Evolutionary conservation across 1,284 basidiomycete species (phyloP), one percentile per base, ranked within the genome.

Genomic region (Pisolithus thermaeus): DNA sequence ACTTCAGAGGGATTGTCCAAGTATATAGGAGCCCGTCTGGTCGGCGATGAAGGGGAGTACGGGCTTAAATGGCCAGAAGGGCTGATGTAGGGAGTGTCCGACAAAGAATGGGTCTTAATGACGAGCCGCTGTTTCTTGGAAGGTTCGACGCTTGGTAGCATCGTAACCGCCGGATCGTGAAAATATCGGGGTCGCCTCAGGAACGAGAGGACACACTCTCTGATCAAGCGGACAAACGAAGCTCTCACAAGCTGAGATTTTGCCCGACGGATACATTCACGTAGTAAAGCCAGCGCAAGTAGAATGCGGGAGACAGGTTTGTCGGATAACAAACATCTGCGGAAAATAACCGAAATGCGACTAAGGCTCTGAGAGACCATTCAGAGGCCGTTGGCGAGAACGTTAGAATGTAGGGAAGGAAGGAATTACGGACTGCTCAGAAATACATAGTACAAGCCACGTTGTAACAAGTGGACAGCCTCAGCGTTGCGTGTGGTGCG

Each of bases 71-170:
- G 49, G 18, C 45, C 49, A 22, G 53, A 47, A 30, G 54, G 36
- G 25, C 46, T 46, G 23, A 49, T 49, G 35, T 55, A 54, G 2
- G 54, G 52, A 23, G 52, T 18, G 23, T 55, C 54, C 14, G 54
- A 55, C 20, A 46, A 38, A 22, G 44, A 46, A 20, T 40, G 39
- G 11, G 50, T 51, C 37, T 39, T 46, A n/a, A 51, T 51, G n/a
- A 39, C 39, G 23, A 51, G 37, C 32, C 44, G 50, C 23, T 51
- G 43, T 35, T 43, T 52, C 8, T 41, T 27, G 12, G 46, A 37
- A n/a, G 36, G 51, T 16, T 48, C 47, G 16, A 30, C 35, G 18
- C 47, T 45, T 47, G 46, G 42, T 11, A 32, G 38, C 35, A 45
- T 40, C n/a, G 18, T 22, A 28, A 20, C 28, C 39, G 42, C 32